Conservation (phyloP, 495 filamentous ascomycete species). For the Xylaria flabelliformis region DNA sequence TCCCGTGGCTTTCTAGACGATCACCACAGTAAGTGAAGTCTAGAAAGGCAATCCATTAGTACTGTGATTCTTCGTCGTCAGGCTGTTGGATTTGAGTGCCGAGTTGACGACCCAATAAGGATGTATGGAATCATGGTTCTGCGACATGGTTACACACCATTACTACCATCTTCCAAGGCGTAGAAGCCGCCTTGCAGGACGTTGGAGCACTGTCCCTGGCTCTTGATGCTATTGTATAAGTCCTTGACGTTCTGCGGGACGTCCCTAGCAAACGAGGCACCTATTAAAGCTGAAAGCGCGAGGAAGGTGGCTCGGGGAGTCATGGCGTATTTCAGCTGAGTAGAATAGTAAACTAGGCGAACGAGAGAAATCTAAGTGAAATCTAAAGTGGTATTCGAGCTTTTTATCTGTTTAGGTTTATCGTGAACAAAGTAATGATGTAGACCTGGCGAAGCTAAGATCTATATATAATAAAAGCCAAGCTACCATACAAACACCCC, state of each 20-base stretch:
- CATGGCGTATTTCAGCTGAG: slow-evolving; percentile 25
- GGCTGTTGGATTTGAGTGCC: neutral
- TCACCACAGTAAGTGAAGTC: slow-evolving; percentile 52
- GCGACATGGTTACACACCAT: slow-evolving; percentile 35
- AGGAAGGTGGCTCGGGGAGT: slow-evolving; percentile 28
- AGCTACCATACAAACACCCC: neutral
- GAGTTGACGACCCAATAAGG: too few species aligned
- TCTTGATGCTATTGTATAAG: slow-evolving; percentile 46
- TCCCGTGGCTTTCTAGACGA: slow-evolving; percentile 38
- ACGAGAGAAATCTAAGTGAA: neutral
- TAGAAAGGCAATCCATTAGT: slow-evolving; percentile 15
- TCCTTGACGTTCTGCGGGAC: slow-evolving; percentile 44
- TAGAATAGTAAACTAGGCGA: neutral
- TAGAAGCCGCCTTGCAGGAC: slow-evolving; percentile 47
- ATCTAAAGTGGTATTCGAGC: neutral
- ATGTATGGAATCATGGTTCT: neutral
- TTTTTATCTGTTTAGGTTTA: neutral
- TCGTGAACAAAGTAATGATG: neutral
- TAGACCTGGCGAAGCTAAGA: neutral
- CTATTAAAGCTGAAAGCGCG: slow-evolving; percentile 31
- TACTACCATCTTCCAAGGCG: slow-evolving; percentile 39
- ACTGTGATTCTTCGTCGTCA: neutral
- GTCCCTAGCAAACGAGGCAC: slow-evolving; percentile 35
- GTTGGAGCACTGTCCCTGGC: slow-evolving; percentile 43
- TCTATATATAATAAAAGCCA: neutral